phyloP scores from a whole-genome alignment of 2,329 filamentous ascomycete species.

The Sporothrix pseudoabietina region DNA sequence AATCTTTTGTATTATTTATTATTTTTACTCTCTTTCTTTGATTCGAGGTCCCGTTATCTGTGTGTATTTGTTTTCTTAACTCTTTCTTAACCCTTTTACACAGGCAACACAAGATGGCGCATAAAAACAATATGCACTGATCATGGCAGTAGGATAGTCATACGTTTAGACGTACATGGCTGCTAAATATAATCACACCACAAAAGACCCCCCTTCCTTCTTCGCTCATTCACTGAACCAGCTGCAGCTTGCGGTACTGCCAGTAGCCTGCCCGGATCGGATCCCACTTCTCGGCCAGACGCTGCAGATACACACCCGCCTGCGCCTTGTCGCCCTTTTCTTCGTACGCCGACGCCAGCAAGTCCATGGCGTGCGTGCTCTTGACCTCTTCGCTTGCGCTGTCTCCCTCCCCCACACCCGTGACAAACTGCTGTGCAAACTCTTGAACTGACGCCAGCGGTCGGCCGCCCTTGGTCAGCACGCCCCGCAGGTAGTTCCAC shows the following conservation, averaged over 20 bases:
- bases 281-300: slow-evolving; percentile 85
- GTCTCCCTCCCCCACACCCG: slow-evolving; percentile 52
- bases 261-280: slow-evolving; percentile 90
- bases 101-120: too few species aligned
- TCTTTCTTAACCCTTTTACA: too few species aligned
- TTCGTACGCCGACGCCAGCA: slow-evolving; percentile 69
- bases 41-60: too few species aligned
- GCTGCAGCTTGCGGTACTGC: slow-evolving; percentile 69
- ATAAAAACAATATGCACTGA: too few species aligned
- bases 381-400: slow-evolving; percentile 54
- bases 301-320: slow-evolving; percentile 69
- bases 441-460: slow-evolving; percentile 49
- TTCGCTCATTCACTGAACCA: slow-evolving; percentile 15
- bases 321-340: slow-evolving; percentile 59
- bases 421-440: slow-evolving; percentile 56
- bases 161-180: background rate
- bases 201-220: background rate
- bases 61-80: too few species aligned
- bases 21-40: too few species aligned
- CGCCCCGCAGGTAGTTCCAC: slow-evolving; percentile 88
- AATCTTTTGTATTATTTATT: too few species aligned
- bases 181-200: background rate
- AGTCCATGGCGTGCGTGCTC: slow-evolving; percentile 69
- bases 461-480: slow-evolving; percentile 67
- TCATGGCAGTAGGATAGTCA: too few species aligned